Evolutionary conservation across 352 stramenopile genomes (phyloP).

Genomic region (Phytophthora tentaculata): DNA sequence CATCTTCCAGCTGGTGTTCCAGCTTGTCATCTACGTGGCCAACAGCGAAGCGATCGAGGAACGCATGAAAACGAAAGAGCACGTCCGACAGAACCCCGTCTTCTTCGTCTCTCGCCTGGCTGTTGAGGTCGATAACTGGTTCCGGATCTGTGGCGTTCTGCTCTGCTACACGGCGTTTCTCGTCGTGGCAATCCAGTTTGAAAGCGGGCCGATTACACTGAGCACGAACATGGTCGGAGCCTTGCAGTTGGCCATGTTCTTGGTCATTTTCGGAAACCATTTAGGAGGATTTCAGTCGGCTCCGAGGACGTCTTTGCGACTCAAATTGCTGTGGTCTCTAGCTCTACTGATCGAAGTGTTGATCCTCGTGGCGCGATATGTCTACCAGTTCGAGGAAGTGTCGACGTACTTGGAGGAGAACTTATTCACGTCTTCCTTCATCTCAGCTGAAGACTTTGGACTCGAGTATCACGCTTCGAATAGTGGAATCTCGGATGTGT

Average conservation of each 20-base stretch:
- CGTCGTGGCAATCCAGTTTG: constrained; percentile 69
- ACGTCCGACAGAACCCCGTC: constrained; percentile 73
- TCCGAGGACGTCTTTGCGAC: constrained; percentile 68
- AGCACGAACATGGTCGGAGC: constrained; percentile 75
- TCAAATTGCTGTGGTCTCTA: constrained; percentile 83
- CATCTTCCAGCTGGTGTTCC: constrained; percentile 85
- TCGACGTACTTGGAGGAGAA: constrained; percentile 65
- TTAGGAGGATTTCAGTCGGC: constrained; percentile 68
- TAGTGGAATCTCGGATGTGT: constrained; percentile 72
- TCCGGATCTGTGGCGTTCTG: constrained; percentile 64
- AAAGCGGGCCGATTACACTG: constrained; percentile 51
- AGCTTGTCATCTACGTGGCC: constrained; percentile 85
- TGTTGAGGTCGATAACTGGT: constrained; percentile 82
- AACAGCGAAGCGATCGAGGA: constrained; percentile 78
- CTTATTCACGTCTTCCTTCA: constrained; percentile 77
- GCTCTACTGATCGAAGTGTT: constrained; percentile 71
- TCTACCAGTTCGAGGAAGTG: constrained; percentile 84
- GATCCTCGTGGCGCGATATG: constrained; percentile 75
- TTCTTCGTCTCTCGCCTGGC: constrained; percentile 78
- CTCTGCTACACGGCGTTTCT: constrained; percentile 81
- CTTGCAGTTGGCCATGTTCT: constrained; percentile 66
- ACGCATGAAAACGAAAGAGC: constrained; percentile 60
- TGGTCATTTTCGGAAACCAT: constrained; percentile 74
- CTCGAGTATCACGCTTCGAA: constrained; percentile 69
- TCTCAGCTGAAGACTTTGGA: constrained; percentile 75